Conservation (phyloP, 768 basidiomycete genomes). For the Boletellus sp. region DNA sequence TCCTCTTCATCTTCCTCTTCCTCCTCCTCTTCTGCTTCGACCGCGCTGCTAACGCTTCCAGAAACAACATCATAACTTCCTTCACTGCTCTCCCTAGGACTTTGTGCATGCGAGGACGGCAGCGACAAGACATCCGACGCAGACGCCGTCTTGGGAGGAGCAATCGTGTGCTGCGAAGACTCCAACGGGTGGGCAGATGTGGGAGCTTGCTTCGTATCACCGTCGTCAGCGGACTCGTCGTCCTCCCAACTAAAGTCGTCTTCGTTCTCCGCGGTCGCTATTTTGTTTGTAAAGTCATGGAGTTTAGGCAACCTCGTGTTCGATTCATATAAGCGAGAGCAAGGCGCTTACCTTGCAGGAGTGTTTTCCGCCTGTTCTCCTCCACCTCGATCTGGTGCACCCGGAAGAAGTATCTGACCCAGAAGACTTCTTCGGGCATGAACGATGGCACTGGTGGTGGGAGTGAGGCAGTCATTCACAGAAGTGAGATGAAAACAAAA, state of each 20-base stretch:
- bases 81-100: conserved; percentile 57
- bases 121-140: conserved; percentile 19
- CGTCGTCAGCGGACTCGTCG: conserved; percentile 42
- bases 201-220: conserved; percentile 8
- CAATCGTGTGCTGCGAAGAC: conserved; percentile 25
- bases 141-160: conserved; percentile 19
- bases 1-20: conserved; percentile 32
- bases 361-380: conserved; percentile 71
- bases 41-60: conserved; percentile 45
- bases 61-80: conserved; percentile 68
- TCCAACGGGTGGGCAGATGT: conserved; percentile 8
- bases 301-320: conserved; percentile 2
- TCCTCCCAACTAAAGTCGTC: conserved; percentile 94
- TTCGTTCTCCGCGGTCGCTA: conserved; percentile 67
- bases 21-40: conserved; percentile 31
- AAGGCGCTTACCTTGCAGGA: conserved; percentile 58
- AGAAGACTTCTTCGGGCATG: conserved; percentile 66
- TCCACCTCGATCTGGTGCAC: conserved; percentile 76
- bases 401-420: conserved; percentile 90
- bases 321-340: not conserved
- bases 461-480: conserved; percentile 5
- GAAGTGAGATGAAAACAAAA: conserved; percentile 15
- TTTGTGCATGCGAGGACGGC: conserved; percentile 34
- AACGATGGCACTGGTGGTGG: conserved; percentile 59
- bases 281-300: not conserved